These are phyloP conservation scores for Fraxinus sp. DNA, from an alignment of 305 asterid genomes.

Conservation along the genomic window DNA sequence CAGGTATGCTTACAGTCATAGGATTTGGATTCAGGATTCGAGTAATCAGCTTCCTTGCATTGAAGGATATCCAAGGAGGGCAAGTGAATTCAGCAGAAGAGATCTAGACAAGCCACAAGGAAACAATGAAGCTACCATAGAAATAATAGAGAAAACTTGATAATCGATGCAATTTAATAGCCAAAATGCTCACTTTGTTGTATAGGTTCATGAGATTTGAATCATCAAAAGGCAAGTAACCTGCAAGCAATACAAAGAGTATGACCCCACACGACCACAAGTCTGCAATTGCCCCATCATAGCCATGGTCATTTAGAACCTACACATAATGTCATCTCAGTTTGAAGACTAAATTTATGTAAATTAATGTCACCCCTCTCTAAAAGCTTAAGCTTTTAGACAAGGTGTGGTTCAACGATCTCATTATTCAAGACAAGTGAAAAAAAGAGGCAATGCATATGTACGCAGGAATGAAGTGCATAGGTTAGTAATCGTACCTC, in stretches of 20 bases:
- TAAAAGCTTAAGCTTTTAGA: not conserved
- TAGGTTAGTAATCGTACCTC: conserved; percentile 53
- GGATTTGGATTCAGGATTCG: conserved; percentile 84
- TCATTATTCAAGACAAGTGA: not conserved
- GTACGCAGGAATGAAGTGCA: not conserved
- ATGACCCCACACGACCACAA: conserved; percentile 98
- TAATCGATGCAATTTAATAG: not conserved
- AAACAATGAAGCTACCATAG: conserved; percentile 23
- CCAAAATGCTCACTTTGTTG: conserved; percentile 65
- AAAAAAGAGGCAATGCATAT: not conserved
- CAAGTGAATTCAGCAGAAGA: conserved; percentile 79
- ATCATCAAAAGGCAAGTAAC: conserved; percentile 97
- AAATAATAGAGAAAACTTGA: conserved; percentile 1
- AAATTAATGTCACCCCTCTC: not conserved
- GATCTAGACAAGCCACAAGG: conserved; percentile 44
- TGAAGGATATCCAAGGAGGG: conserved; percentile 92
- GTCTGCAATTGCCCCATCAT: conserved; percentile 87
- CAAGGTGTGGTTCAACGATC: not conserved
- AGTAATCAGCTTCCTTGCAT: conserved; percentile 71
- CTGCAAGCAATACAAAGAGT: conserved; percentile 94
- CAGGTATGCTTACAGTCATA: conserved; percentile 46
- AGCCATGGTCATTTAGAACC: conserved; percentile 88
- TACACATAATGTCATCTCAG: conserved; percentile 19
- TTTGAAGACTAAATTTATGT: not conserved
- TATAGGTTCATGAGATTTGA: conserved; percentile 76